A percentile compares a stretch with the other conserved stretches of the same genome.
Conservation (phyloP, 2,329 filamentous ascomycete genomes). For the Fusarium napiforme region DNA sequence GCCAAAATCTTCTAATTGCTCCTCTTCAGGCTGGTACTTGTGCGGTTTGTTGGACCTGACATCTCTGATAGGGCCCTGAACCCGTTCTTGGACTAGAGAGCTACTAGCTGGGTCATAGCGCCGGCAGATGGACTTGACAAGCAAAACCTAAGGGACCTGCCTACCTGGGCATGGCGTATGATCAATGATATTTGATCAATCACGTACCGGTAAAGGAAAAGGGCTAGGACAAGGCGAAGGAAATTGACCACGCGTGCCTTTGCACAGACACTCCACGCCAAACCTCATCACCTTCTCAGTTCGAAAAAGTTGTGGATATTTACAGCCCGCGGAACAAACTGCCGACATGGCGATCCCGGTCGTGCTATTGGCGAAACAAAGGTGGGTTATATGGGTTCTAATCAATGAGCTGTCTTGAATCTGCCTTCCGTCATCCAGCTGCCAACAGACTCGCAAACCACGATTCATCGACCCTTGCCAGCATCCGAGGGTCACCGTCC, state of each 20-base stretch:
- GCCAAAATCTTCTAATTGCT: too few relatives aligned
- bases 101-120: background rate
- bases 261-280: background rate
- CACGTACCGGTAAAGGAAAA: rapidly evolving
- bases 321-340: rapidly evolving
- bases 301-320: too few relatives aligned
- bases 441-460: background rate
- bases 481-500: background rate
- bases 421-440: background rate
- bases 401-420: background rate
- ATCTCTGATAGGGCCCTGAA: too few relatives aligned
- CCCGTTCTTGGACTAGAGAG: background rate
- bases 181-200: background rate
- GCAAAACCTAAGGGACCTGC: background rate
- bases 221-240: background rate
- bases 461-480: background rate
- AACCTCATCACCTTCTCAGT: background rate
- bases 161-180: background rate
- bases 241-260: background rate
- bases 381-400: rapidly evolving
- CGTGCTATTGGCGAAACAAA: too few relatives aligned
- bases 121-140: background rate
- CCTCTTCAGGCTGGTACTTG: too few relatives aligned
- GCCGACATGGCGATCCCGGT: rapidly evolving
- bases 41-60: too few relatives aligned